Evolutionary conservation across 2,329 filamentous ascomycete genomes (phyloP), one percentile per base, ranked within the genome.

Genomic region (Exophiala lecanii-corni): DNA sequence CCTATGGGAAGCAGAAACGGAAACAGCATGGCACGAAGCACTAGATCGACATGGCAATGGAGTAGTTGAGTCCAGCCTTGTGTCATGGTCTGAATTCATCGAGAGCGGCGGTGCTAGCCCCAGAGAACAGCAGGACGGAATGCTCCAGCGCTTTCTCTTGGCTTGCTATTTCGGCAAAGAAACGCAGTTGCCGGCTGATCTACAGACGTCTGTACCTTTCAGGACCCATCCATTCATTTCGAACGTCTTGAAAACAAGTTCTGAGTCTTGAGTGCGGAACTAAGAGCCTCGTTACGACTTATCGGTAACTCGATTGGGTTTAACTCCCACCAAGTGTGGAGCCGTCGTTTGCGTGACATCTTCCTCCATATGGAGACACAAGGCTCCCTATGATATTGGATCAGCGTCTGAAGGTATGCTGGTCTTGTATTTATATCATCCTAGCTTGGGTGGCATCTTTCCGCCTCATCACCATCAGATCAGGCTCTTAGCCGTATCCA

Each of bases 1-100:
- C 2, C 23, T 53, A 12, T 53, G 52, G 50, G 50, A 55, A 34
- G 50, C 50, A 5, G 36, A 37, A n/a, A 51, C 41, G 2, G 42
- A 46, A 39, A 43, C 37, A 28, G 52, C 50, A 13, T 53, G 52
- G 50, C 30, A 35, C 13, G 35, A 39, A 12, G 44, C 43, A 13
- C 25, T 53, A 5, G 34, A 44, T 12, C 17, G 12, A 2, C 37
- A 49, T 21, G 49, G 45, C 15, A 33, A 7, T 33, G 16, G 16
- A 7, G 38, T 42, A 5, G 31, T 18, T 16, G 45, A 55, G 28
- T 47, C 45, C 30, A 47, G 41, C 31, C 40, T 55, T 20, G 46
- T 51, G 9, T 53, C 52, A 19, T 55, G 50, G 45, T 39, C 41
- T 15, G 52, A 55, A 18, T 49, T 53, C 31, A 55, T 51, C 15